Evolutionary conservation across 116 monocot species (phyloP), one percentile per base, ranked within the genome.

Genomic region (Dioscorea cayenensis): DNA sequence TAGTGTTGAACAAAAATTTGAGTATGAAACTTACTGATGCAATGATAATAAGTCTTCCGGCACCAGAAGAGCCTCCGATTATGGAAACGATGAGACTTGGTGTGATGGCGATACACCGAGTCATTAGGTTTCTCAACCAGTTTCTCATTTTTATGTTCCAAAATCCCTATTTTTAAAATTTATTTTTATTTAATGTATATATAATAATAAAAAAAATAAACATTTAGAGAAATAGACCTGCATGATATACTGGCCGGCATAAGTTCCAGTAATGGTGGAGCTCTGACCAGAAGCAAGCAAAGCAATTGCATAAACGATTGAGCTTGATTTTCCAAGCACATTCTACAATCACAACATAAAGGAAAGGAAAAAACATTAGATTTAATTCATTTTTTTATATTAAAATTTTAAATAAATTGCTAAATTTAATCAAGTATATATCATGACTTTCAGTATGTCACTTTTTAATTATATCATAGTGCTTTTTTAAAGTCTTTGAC

Each of bases 61-160:
- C 82, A 29, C 81, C 87, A 27, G 84, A 32, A 65, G 87, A 69
- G 35, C 87, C 87, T 22, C 81, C 74, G 50, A 84, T 81, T 12
- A 88, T 58, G 9, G 87, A 64, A 28, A 84, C 79, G 37, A 84
- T 65, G n/a, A 84, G 79, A 35, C 87, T 87, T 0, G 87, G 81
- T 19, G 75, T 55, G n/a, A 87, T 87, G n/a, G 87, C 87, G 6
- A 88, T 59, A 12, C 18, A 35, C 20, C 87, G 75, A 3, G 87
- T 88, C 35, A 88, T 67, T 48, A 88, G 79, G 74, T 88, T 88
- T 32, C 81, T 67, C 63, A 77, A 29, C 87, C 87, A 88, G 14
- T 62, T 63, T 55, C 32, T 76, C 23, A 81, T 81, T 68, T 71
- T 81, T 23, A 81, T 43, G 69, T 81, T 68, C 5, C 77, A 68